Conservation (phyloP, 2,329 filamentous ascomycete genomes). For the Lithohypha guttulata region DNA sequence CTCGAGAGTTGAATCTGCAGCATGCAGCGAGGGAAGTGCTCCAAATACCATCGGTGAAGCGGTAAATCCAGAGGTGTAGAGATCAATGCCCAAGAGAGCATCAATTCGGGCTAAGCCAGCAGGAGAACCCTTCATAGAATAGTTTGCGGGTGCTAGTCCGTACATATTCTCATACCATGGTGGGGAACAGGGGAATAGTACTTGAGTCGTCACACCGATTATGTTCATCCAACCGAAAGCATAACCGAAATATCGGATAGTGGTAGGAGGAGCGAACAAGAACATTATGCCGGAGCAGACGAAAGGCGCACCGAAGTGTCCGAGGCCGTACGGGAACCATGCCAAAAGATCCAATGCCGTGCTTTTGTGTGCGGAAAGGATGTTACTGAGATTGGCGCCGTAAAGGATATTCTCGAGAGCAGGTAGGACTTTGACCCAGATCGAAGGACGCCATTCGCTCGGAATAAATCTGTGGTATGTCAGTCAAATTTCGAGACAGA, state of each 20-base stretch:
- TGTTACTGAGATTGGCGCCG: conserved; percentile 90
- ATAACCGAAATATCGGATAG: conserved; percentile 71
- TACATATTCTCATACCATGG: conserved; percentile 96
- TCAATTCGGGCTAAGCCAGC: conserved; percentile 84
- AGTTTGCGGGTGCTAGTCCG: conserved; percentile 81
- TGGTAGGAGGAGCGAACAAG: conserved; percentile 77
- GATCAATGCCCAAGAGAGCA: conserved; percentile 75
- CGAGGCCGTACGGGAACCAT: conserved; percentile 86
- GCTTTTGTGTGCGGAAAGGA: conserved; percentile 80
- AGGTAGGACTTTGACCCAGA: conserved; percentile 90
- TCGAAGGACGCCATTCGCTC: conserved; percentile 75
- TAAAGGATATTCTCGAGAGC: conserved; percentile 94
- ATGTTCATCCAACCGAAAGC: conserved; percentile 91
- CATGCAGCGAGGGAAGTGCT: conserved; percentile 87
- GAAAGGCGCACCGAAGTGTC: conserved; percentile 78
- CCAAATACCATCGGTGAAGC: conserved; percentile 87
- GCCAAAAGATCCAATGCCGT: conserved; percentile 75
- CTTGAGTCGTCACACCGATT: conserved; percentile 73
- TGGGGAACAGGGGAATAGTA: conserved; percentile 84
- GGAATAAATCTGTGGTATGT: conserved; percentile 63
- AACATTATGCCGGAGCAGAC: conserved; percentile 72
- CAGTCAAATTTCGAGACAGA: conserved; percentile 7
- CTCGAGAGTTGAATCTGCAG: conserved; percentile 77
- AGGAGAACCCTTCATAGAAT: conserved; percentile 80
- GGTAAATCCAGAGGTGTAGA: conserved; percentile 88